A percentile compares a stretch with the other conserved stretches of the same genome.
These are phyloP conservation scores for Cladobotryum protrusum DNA, from an alignment of 2,329 filamentous ascomycete genomes.

Conservation along the genomic window DNA sequence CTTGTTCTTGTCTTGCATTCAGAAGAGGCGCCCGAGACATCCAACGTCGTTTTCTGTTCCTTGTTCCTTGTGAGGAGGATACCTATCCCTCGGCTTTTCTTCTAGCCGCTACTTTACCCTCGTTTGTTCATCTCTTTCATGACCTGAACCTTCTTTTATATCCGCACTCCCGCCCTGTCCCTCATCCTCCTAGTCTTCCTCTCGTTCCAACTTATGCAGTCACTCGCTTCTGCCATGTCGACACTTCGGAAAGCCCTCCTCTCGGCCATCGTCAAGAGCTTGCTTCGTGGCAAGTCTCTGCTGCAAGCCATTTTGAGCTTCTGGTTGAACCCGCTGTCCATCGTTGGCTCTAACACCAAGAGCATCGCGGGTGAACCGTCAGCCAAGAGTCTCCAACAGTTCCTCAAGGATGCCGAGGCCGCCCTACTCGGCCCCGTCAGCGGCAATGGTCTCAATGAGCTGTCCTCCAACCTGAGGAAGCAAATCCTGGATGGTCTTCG, in stretches of 20 bases:
- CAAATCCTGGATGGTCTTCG: conserved; percentile 50
- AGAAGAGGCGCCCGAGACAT: not conserved
- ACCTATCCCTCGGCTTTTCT: conserved; percentile 8
- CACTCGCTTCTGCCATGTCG: conserved; percentile 52
- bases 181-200: not conserved
- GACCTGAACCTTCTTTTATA: conserved; percentile 2
- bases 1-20: conserved; percentile 4
- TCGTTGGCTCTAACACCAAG: conserved; percentile 24
- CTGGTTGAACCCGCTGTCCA: conserved; percentile 40
- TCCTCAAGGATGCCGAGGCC: conserved; percentile 50
- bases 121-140: not conserved
- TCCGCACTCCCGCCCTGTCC: not conserved
- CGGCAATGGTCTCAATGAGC: conserved; percentile 36
- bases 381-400: conserved; percentile 38
- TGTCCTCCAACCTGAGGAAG: conserved; percentile 45
- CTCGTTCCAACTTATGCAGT: conserved; percentile 36
- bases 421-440: conserved; percentile 44
- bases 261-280: conserved; percentile 49
- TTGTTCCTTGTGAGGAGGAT: conserved; percentile 3
- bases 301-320: conserved; percentile 51
- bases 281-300: conserved; percentile 54
- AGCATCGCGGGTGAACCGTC: conserved; percentile 15
- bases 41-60: conserved; percentile 9
- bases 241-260: conserved; percentile 49
- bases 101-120: conserved; percentile 2